phyloP scores from a whole-genome alignment of 768 basidiomycete genomes.

The Pisolithus orientalis region DNA sequence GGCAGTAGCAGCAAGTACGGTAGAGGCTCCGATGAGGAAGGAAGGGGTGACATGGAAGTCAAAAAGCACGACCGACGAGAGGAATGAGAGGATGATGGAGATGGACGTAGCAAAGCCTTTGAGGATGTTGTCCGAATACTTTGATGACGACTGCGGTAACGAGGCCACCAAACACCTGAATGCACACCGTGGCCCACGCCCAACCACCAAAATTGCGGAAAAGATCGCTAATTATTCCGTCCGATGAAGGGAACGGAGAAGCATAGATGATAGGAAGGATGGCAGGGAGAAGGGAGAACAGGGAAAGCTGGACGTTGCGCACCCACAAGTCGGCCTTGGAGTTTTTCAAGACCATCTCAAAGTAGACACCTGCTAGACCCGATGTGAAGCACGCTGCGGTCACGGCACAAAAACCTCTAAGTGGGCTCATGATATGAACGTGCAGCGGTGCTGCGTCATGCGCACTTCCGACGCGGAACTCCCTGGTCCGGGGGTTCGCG shows the following conservation, averaged over 20 bases:
- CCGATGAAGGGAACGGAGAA: slow-evolving; percentile 34
- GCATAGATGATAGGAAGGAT: slow-evolving; percentile 69
- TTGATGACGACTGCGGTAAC: slow-evolving; percentile 96
- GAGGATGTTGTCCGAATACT: slow-evolving; percentile 91
- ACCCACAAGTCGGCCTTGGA: slow-evolving; percentile 84
- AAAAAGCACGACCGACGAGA: slow-evolving; percentile 88
- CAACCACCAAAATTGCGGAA: slow-evolving; percentile 87
- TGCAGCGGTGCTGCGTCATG: slow-evolving; percentile 55
- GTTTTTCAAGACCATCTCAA: slow-evolving; percentile 88
- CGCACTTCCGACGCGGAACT: slow-evolving; percentile 56
- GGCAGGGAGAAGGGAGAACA: slow-evolving; percentile 90
- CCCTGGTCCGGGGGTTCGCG: slow-evolving; percentile 22
- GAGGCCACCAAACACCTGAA: slow-evolving; percentile 90
- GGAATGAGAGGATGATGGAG: slow-evolving; percentile 91
- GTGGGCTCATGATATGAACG: slow-evolving; percentile 72
- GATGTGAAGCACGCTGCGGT: slow-evolving; percentile 84
- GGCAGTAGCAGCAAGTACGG: slow-evolving; percentile 86
- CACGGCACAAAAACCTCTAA: slow-evolving; percentile 81
- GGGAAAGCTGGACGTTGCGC: slow-evolving; percentile 81
- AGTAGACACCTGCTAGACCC: slow-evolving; percentile 88
- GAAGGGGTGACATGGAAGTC: slow-evolving; percentile 81
- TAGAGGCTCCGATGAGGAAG: slow-evolving; percentile 80
- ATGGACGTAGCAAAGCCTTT: slow-evolving; percentile 98
- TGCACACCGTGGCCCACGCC: slow-evolving; percentile 91
- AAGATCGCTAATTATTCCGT: slow-evolving; percentile 48